Evolutionary conservation across 2,329 filamentous ascomycete genomes (phyloP).

Genomic region (Epichloe gansuensis): DNA sequence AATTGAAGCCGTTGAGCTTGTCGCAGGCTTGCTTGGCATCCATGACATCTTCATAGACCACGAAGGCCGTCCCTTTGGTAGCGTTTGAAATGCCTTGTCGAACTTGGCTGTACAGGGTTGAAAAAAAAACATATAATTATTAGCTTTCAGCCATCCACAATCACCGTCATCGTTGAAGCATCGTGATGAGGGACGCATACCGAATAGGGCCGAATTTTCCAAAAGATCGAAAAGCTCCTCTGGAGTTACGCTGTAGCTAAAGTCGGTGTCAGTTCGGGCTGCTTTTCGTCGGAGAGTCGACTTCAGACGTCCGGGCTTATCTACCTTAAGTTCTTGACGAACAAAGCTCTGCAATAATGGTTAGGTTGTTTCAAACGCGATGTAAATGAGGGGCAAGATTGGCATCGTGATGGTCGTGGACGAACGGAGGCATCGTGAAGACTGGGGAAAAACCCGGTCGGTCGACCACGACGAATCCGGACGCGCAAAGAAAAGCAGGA

Average conservation of each 20-base stretch:
- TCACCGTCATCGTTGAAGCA: background rate
- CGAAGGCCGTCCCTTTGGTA: slow-evolving; percentile 96
- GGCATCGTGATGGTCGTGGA: background rate
- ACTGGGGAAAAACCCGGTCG: background rate
- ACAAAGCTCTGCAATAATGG: slow-evolving; percentile 66
- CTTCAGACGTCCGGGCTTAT: background rate
- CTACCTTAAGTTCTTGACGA: slow-evolving; percentile 99
- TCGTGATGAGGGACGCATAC: slow-evolving; percentile 38
- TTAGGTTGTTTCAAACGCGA: slow-evolving; percentile 18
- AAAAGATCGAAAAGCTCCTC: slow-evolving; percentile 98
- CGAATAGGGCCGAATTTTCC: slow-evolving; percentile 93
- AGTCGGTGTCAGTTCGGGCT: slow-evolving; percentile 13
- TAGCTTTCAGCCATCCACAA: slow-evolving; percentile 1
- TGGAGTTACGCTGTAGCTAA: slow-evolving; percentile 94
- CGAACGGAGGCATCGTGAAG: background rate
- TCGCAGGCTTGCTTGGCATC: slow-evolving; percentile 98
- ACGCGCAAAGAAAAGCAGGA: slow-evolving; percentile 10
- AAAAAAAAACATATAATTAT: slow-evolving; percentile 2
- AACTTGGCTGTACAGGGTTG: slow-evolving; percentile 60
- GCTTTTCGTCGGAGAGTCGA: background rate
- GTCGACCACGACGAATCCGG: slow-evolving; percentile 1
- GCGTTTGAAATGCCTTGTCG: slow-evolving; percentile 94
- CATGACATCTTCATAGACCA: slow-evolving; percentile 98
- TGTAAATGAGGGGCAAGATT: background rate
- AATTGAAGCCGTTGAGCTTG: slow-evolving; percentile 99